Conservation (phyloP, 257 asterid genomes). For the Echium plantagineum region DNA sequence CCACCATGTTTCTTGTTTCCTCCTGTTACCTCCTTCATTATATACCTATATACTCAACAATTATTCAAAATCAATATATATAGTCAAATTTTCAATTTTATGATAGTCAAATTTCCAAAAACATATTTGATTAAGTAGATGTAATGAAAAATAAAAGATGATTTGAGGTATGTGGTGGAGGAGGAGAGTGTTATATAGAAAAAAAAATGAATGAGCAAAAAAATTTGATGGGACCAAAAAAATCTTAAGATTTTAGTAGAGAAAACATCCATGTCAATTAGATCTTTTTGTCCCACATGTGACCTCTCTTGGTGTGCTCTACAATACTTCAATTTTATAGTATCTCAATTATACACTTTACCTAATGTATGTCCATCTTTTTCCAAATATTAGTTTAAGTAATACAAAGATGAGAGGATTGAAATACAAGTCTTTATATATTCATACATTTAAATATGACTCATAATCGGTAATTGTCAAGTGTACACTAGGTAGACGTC, state of each 20-base stretch:
- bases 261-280: constrained; percentile 15
- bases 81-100: background rate
- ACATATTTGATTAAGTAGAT: constrained; percentile 2
- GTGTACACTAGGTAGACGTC: too few relatives aligned
- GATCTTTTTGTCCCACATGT: constrained; percentile 22
- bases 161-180: background rate
- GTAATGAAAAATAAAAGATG: constrained; percentile 5
- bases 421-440: too few relatives aligned
- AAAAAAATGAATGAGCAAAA: constrained; percentile 9
- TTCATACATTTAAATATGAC: too few relatives aligned
- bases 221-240: constrained; percentile 32
- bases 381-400: too few relatives aligned
- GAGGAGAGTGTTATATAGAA: constrained; percentile 23
- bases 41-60: background rate
- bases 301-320: too few relatives aligned
- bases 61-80: constrained; percentile 3
- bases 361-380: too few relatives aligned
- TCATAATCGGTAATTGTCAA: too few relatives aligned
- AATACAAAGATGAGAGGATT: too few relatives aligned
- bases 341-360: too few relatives aligned
- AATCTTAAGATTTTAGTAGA: constrained; percentile 30
- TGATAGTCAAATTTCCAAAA: too few relatives aligned
- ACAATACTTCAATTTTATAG: too few relatives aligned
- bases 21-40: constrained; percentile 26
- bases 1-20: constrained; percentile 47